Conservation (phyloP, 2,329 filamentous ascomycete genomes). For the Botrytis fragariae region DNA sequence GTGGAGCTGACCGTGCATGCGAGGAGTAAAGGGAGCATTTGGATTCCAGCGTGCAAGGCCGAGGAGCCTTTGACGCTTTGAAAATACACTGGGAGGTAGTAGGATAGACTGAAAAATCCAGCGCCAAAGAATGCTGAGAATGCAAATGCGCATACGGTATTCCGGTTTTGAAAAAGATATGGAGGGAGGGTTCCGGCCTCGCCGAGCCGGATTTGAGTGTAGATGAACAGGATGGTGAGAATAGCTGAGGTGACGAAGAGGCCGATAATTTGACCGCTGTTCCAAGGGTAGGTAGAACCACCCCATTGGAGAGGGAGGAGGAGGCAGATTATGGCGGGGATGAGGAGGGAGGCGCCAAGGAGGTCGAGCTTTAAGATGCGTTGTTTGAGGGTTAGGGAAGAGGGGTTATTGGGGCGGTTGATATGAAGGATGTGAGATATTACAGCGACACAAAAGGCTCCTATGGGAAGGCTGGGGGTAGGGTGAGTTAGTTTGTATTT, state of each 20-base stretch:
- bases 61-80: conserved; percentile 39
- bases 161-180: conserved; percentile 37
- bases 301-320: conserved; percentile 44
- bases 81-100: conserved; percentile 38
- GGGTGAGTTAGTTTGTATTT: neutral
- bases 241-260: conserved; percentile 38
- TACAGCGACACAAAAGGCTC: conserved; percentile 41
- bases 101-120: conserved; percentile 35
- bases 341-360: conserved; percentile 39
- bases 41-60: conserved; percentile 45
- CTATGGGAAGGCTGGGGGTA: conserved; percentile 33
- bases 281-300: conserved; percentile 41
- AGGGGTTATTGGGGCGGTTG: conserved; percentile 37
- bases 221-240: conserved; percentile 35
- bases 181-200: conserved; percentile 41
- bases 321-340: conserved; percentile 40
- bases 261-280: conserved; percentile 37
- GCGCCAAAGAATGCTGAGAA: conserved; percentile 31
- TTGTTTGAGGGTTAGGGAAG: conserved; percentile 27
- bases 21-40: conserved; percentile 44
- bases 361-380: conserved; percentile 38
- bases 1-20: conserved; percentile 44
- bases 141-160: conserved; percentile 24
- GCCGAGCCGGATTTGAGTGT: conserved; percentile 38
- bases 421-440: conserved; percentile 45